These are phyloP conservation scores for Gossypium schwendimanii DNA, from an alignment of 441 rosid genomes.

Conservation along the genomic window DNA sequence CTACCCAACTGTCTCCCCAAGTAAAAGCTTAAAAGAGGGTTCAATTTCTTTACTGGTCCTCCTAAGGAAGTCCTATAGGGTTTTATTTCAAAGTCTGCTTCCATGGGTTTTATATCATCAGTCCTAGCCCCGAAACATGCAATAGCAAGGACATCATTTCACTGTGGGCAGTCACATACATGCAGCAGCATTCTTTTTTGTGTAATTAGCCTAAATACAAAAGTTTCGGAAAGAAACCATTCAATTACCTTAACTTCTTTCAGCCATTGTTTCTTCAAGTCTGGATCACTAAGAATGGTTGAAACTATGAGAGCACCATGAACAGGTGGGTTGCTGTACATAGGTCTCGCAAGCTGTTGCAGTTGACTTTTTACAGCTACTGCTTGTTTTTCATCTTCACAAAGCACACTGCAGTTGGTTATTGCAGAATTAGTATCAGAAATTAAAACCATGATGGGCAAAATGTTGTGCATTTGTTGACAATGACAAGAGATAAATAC, in stretches of 20 bases:
- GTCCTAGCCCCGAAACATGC: background rate
- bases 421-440: background rate
- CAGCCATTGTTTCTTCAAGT: conserved; percentile 78
- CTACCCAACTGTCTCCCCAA: background rate
- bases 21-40: background rate
- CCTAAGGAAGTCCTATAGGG: background rate
- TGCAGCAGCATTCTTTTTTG: background rate
- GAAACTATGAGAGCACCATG: conserved; percentile 85
- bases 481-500: conserved; percentile 29
- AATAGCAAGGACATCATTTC: background rate
- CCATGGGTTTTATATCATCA: background rate
- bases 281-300: conserved; percentile 67
- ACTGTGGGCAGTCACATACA: background rate
- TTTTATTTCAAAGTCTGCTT: background rate
- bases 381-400: conserved; percentile 78
- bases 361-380: conserved; percentile 82
- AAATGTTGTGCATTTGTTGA: background rate
- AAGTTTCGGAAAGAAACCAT: background rate
- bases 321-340: conserved; percentile 96
- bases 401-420: conserved; percentile 56
- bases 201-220: background rate
- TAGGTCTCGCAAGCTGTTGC: conserved; percentile 94
- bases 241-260: conserved; percentile 76
- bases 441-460: background rate
- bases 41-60: background rate